Percentiles rank a stretch among this genome's conserved stretches.
Evolutionary conservation across 768 basidiomycete species (phyloP).

Genomic region (Pisolithus microcarpus): DNA sequence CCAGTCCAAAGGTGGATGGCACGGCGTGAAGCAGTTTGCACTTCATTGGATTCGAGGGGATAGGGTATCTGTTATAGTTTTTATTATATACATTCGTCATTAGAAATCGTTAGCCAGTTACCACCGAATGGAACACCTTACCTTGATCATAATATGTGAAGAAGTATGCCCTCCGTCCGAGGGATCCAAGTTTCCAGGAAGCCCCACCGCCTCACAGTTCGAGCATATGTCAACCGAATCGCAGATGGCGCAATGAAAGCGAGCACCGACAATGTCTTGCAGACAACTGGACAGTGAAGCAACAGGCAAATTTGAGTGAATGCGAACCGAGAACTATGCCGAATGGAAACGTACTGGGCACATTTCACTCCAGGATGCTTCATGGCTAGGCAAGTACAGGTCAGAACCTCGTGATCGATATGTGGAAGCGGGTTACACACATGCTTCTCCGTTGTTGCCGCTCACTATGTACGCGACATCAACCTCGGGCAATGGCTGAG

Average conservation of each 20-base stretch:
- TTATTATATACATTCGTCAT: not conserved
- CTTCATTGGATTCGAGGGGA: constrained; percentile 66
- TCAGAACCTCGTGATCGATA: not conserved
- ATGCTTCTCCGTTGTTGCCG: constrained; percentile 50
- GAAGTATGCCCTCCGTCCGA: constrained; percentile 72
- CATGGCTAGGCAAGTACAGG: constrained; percentile 40
- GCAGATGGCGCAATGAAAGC: constrained; percentile 90
- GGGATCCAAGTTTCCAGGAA: constrained; percentile 76
- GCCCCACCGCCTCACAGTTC: constrained; percentile 80
- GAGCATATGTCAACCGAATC: constrained; percentile 79
- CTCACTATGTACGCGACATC: constrained; percentile 24
- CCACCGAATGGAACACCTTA: constrained; percentile 22
- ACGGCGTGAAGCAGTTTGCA: constrained; percentile 66
- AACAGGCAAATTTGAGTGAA: not conserved
- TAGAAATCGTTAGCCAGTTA: not conserved
- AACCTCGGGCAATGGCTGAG: constrained; percentile 34
- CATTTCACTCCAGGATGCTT: constrained; percentile 80
- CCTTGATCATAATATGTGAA: constrained; percentile 94
- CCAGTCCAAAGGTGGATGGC: constrained; percentile 73
- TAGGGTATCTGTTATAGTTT: constrained; percentile 63
- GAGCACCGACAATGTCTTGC: constrained; percentile 84
- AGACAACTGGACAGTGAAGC: constrained; percentile 51
- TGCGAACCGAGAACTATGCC: not conserved
- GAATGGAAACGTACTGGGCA: constrained; percentile 56
- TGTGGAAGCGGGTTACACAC: constrained; percentile 32